Evolutionary conservation across 306 rosid genomes (phyloP), one percentile per base, ranked within the genome.

Genomic region (Adenanthera pavonina): DNA sequence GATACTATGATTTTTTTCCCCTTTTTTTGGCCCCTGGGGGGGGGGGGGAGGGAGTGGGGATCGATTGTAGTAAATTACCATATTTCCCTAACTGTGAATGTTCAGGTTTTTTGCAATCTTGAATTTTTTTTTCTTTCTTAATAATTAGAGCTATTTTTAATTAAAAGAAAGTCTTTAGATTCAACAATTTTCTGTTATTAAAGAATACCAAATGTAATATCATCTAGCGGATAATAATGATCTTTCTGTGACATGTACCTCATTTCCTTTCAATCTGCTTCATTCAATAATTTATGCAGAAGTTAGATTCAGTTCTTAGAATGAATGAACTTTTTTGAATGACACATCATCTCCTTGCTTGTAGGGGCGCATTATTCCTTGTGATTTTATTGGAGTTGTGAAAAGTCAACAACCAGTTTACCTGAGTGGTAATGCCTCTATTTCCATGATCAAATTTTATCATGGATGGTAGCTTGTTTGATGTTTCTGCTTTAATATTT

Each of bases 361-460:
- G 15, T 83, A 95, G 99, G 99, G 99, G 19, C 99, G 98, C 48
- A 81, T 93, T 77, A 89, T 95, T 88, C 97, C 99, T 66, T 95
- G 99, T 78, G 99, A 95, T 84, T 95, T 95, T 83, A 93, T 95
- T 84, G 98, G 99, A 87, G 86, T 93, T 80, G 89, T 92, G 84
- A 92, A 91, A 85, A 93, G 98, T 86, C 99, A 95, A 88, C 99
- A 95, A 86, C 98, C 99, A 69, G 91, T 95, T 81, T 95, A 81
- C 92, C 86, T 95, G 74, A 93, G 78, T 88, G 99, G 99, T 95
- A 66, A 64, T 53, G 33, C 10, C 40, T 35, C 74, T 41, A 71
- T 82, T 44, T 2, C 49, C 8, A 17, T 74, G n/a, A 57, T 25
- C 67, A 38, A 48, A 49, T n/a, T 35, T 60, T 66, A 41, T 61